Evolutionary conservation across 2,329 filamentous ascomycete species (phyloP).

Genomic region (Xylariaceae sp.): DNA sequence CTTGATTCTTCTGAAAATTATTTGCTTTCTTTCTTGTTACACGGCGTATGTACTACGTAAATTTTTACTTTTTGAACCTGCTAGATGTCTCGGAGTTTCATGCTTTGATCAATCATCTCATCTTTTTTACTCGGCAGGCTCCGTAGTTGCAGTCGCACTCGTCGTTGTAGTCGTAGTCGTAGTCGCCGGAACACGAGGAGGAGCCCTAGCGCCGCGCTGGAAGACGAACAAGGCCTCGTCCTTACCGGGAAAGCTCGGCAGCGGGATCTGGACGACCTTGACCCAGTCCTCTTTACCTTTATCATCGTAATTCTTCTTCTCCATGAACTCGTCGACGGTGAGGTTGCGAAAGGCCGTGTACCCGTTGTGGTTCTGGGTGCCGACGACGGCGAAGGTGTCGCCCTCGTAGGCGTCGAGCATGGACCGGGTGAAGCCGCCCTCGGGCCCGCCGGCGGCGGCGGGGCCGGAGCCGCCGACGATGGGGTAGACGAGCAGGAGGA

Average conservation of each 20-base stretch:
- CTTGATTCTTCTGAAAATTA: too few species aligned
- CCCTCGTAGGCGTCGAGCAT: conserved; percentile 58
- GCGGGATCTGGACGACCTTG: conserved; percentile 56
- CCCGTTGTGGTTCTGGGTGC: conserved; percentile 69
- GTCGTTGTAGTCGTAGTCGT: neutral
- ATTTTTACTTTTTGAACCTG: too few species aligned
- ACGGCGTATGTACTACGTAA: too few species aligned
- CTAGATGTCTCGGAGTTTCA: too few species aligned
- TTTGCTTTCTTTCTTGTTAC: too few species aligned
- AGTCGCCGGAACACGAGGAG: conserved; percentile 4
- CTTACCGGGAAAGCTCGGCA: conserved; percentile 72
- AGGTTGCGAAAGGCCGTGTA: conserved; percentile 63
- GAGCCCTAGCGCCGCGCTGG: conserved; percentile 40
- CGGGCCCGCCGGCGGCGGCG: conserved; percentile 57
- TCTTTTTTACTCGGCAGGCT: conserved; percentile 2
- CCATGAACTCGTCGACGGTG: conserved; percentile 64
- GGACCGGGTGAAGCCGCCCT: conserved; percentile 58
- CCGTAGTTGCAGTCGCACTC: neutral
- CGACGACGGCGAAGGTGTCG: conserved; percentile 63
- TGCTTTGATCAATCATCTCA: too few species aligned
- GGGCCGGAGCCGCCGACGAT: conserved; percentile 60
- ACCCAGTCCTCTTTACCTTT: conserved; percentile 47
- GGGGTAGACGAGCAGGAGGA: conserved; percentile 68
- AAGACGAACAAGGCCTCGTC: conserved; percentile 71
- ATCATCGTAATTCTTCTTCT: too few species aligned